These are phyloP conservation scores for Tephrocybe rancida DNA, from an alignment of 768 basidiomycete species.

Conservation along the genomic window DNA sequence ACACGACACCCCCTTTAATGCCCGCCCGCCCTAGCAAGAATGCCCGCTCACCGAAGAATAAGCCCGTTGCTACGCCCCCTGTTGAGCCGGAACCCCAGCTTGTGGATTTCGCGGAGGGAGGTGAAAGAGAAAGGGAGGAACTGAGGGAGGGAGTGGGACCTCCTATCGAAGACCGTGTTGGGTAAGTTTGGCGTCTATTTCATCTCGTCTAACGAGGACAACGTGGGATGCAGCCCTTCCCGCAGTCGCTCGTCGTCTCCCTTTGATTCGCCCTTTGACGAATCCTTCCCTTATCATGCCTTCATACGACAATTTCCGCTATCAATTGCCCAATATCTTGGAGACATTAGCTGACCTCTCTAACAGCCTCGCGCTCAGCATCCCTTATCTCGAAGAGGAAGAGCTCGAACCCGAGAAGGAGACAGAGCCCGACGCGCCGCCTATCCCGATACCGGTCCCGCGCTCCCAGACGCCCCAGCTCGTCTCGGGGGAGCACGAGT, in stretches of 20 bases:
- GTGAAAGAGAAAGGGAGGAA: too few species aligned
- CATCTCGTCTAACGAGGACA: too few species aligned
- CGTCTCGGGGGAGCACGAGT: not conserved
- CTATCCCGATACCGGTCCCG: slow-evolving; percentile 14
- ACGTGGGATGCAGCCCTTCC: too few species aligned
- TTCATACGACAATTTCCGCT: too few species aligned
- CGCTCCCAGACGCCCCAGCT: slow-evolving; percentile 8
- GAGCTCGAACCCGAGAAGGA: too few species aligned
- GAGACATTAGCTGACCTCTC: not conserved
- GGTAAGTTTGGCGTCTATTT: too few species aligned
- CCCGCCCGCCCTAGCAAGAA: slow-evolving; percentile 7
- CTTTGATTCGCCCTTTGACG: not conserved
- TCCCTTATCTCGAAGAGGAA: not conserved
- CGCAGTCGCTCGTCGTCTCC: too few species aligned
- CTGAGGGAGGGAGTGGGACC: too few species aligned
- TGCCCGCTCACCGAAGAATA: not conserved
- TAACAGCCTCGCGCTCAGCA: not conserved
- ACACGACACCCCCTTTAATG: slow-evolving; percentile 6
- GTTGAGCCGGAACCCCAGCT: not conserved
- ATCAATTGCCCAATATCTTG: too few species aligned
- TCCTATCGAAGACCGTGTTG: too few species aligned
- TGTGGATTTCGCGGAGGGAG: not conserved
- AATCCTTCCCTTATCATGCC: not conserved
- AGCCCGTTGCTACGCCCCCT: not conserved
- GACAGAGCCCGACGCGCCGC: too few species aligned